Conservation (phyloP, 1,284 basidiomycete species). For the Phylloporus gajari region DNA sequence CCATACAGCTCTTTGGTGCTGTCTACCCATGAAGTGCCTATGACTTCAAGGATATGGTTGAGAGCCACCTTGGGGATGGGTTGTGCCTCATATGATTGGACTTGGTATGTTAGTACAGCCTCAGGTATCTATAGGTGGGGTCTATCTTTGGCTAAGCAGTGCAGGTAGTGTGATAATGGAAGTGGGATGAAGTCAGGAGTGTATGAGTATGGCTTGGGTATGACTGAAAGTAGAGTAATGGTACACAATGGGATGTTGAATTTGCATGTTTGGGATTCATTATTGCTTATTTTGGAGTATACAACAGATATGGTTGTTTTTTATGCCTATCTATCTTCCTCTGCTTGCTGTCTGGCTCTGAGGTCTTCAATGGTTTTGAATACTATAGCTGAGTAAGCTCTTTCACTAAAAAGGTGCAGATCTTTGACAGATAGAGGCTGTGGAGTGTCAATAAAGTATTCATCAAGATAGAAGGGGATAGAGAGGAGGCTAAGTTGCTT, state of each 20-base stretch:
- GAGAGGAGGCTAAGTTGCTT: neutral
- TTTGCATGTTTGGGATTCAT: no score
- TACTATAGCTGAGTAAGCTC: neutral
- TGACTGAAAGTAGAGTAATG: no score
- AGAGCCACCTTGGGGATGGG: neutral
- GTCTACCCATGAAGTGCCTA: constrained; percentile 23
- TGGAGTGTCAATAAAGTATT: constrained; percentile 18
- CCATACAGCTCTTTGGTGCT: constrained; percentile 41
- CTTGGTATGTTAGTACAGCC: no score
- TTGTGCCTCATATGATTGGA: no score
- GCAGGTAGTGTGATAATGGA: no score
- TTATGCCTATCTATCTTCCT: neutral
- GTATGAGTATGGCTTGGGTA: neutral
- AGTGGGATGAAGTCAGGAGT: neutral
- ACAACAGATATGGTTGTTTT: neutral
- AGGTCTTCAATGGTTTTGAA: no score
- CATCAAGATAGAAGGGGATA: constrained; percentile 35
- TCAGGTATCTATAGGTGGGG: neutral
- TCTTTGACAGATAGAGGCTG: neutral
- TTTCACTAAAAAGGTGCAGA: neutral
- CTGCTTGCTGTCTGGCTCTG: neutral
- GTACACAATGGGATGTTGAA: no score
- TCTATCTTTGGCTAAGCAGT: neutral
- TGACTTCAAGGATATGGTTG: constrained; percentile 24
- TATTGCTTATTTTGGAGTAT: neutral